Conservation (phyloP, 768 basidiomycete genomes). For the Cystobasidium onofrii region DNA sequence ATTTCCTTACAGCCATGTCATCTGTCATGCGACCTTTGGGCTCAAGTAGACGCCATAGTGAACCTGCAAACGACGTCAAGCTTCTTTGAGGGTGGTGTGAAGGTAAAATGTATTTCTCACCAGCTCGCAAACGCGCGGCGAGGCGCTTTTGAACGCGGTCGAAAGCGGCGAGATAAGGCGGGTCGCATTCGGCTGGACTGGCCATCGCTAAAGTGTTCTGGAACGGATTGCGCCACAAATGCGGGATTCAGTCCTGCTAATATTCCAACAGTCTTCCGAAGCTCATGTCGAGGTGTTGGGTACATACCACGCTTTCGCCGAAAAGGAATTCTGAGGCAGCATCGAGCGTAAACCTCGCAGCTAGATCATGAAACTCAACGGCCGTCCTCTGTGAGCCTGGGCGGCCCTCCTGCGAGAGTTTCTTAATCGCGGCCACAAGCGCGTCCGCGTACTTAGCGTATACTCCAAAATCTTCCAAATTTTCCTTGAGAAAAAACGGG, state of each 20-base stretch:
- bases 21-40: background rate
- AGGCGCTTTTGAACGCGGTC: background rate
- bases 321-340: slow-evolving; percentile 24
- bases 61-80: background rate
- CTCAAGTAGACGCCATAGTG: background rate
- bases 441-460: slow-evolving; percentile 3
- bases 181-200: background rate
- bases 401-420: background rate
- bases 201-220: background rate
- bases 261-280: too few species aligned
- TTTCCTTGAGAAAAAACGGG: slow-evolving; percentile 23
- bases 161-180: slow-evolving; percentile 6
- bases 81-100: too few species aligned
- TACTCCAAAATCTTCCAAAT: slow-evolving; percentile 1
- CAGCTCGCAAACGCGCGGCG: background rate
- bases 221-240: too few species aligned
- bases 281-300: background rate
- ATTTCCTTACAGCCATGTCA: background rate
- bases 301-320: slow-evolving; percentile 8
- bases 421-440: background rate
- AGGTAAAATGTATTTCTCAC: background rate
- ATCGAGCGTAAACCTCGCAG: slow-evolving; percentile 11
- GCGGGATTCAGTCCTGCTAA: too few species aligned
- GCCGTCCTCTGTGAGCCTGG: background rate
- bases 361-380: slow-evolving; percentile 16